Percentiles rank a stretch among this genome's conserved stretches.
phyloP scores from a whole-genome alignment of 768 basidiomycete genomes.

The Porphyrellus cyaneotinctus region DNA sequence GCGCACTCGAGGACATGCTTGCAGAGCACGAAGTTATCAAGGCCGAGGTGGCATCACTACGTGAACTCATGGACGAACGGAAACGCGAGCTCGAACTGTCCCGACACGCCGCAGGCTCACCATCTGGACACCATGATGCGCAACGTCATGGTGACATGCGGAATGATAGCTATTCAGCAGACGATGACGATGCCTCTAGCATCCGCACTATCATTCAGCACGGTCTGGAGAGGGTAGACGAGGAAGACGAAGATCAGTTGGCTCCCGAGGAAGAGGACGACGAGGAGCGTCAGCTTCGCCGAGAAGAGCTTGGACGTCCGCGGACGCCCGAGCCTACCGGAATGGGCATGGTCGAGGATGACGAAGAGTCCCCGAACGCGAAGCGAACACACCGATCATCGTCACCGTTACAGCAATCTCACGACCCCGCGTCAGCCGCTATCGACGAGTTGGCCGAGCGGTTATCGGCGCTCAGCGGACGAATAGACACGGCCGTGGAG shows the following conservation, averaged over 20 bases:
- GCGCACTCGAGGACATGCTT: slow-evolving; percentile 75
- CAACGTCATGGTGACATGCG: slow-evolving; percentile 19
- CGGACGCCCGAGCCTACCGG: slow-evolving; percentile 77
- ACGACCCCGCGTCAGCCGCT: slow-evolving; percentile 31
- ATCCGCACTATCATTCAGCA: slow-evolving; percentile 68
- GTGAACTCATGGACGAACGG: slow-evolving; percentile 67
- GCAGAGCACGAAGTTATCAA: slow-evolving; percentile 83
- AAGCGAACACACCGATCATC: slow-evolving; percentile 18
- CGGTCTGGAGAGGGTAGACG: slow-evolving; percentile 66
- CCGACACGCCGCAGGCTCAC: slow-evolving; percentile 20
- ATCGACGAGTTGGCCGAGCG: slow-evolving; percentile 59
- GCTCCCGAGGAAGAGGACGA: slow-evolving; percentile 39
- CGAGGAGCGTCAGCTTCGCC: slow-evolving; percentile 43
- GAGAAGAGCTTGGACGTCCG: slow-evolving; percentile 64
- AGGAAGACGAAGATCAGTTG: slow-evolving; percentile 65
- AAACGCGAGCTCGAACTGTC: slow-evolving; percentile 45
- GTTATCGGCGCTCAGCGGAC: slow-evolving; percentile 57
- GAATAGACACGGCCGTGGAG: slow-evolving; percentile 72
- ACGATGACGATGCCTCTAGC: slow-evolving; percentile 71
- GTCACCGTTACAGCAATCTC: slow-evolving; percentile 16
- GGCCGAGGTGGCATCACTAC: slow-evolving; percentile 67
- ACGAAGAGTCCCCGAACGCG: slow-evolving; percentile 34
- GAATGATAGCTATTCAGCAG: slow-evolving; percentile 33
- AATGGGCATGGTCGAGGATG: slow-evolving; percentile 47
- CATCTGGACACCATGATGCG: slow-evolving; percentile 21